phyloP scores from a whole-genome alignment of 2,329 filamentous ascomycete genomes.

The Teratosphaeria zuluensis region DNA sequence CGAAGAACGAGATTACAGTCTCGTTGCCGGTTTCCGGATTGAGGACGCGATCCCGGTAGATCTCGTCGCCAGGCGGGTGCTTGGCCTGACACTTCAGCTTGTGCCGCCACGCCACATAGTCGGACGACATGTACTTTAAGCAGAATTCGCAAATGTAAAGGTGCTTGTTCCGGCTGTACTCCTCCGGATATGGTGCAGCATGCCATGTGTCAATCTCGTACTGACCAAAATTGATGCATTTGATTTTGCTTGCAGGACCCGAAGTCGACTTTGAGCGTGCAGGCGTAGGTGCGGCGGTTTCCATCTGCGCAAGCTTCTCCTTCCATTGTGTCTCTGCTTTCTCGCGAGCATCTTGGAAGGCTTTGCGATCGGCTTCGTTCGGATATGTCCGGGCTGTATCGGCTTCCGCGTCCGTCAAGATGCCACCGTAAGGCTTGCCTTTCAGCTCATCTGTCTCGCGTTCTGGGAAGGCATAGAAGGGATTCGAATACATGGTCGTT shows the following conservation, averaged over 20 bases:
- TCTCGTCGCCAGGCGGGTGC: constrained; percentile 93
- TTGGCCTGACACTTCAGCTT: constrained; percentile 92
- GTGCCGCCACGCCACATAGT: constrained; percentile 95
- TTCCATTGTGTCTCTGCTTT: constrained; percentile 91
- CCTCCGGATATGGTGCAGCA: constrained; percentile 92
- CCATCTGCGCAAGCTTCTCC: constrained; percentile 54
- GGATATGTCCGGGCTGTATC: constrained; percentile 87
- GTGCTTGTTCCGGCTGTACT: constrained; percentile 92
- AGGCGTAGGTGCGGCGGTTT: constrained; percentile 49
- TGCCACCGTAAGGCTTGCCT: constrained; percentile 90
- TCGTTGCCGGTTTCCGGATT: constrained; percentile 25
- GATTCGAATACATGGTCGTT: constrained; percentile 58
- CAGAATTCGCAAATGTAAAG: constrained; percentile 99
- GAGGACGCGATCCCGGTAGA: constrained; percentile 82
- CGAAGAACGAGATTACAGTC: constrained; percentile 65
- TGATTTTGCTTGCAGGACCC: constrained; percentile 91
- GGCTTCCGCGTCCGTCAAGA: constrained; percentile 77
- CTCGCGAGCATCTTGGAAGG: constrained; percentile 82
- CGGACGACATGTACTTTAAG: constrained; percentile 98
- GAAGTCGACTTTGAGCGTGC: constrained; percentile 49
- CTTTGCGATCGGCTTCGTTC: constrained; percentile 65
- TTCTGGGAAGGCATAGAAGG: constrained; percentile 82
- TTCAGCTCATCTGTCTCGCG: constrained; percentile 82
- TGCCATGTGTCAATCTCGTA: constrained; percentile 99
- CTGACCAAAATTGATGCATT: constrained; percentile 95